phyloP scores from a whole-genome alignment of 108 stramenopile genomes.

The Asterionellopsis glacialis region DNA sequence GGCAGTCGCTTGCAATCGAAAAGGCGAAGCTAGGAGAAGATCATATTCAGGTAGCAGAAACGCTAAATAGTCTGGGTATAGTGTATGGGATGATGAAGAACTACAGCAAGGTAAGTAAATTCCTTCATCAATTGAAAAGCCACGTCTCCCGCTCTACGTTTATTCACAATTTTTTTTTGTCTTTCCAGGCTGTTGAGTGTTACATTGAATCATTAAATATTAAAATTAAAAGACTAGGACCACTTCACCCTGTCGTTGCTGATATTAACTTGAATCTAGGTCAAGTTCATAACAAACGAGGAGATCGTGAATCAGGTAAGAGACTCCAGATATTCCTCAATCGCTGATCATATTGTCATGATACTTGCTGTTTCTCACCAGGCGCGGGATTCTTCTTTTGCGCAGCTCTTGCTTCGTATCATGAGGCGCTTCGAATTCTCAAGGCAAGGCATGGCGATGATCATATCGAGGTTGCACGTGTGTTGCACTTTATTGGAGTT shows the following conservation, averaged over 20 bases:
- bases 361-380: neutral
- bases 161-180: neutral
- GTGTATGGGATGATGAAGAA: slow-evolving; percentile 12
- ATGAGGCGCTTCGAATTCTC: slow-evolving; percentile 13
- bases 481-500: slow-evolving; percentile 13
- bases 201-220: slow-evolving; percentile 7
- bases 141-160: too few species aligned
- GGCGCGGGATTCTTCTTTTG: neutral
- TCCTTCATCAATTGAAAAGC: neutral
- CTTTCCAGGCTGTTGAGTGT: slow-evolving; percentile 6
- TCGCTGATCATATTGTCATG: neutral
- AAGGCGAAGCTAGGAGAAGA: slow-evolving; percentile 6
- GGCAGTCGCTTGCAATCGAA: slow-evolving; percentile 1
- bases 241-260: slow-evolving; percentile 3
- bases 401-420: slow-evolving; percentile 5
- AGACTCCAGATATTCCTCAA: neutral
- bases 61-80: slow-evolving; percentile 4
- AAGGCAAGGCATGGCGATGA: slow-evolving; percentile 7
- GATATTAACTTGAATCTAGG: slow-evolving; percentile 5
- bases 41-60: slow-evolving; percentile 1
- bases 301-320: slow-evolving; percentile 3
- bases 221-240: slow-evolving; percentile 1
- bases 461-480: slow-evolving; percentile 12
- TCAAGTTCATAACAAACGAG: slow-evolving; percentile 10
- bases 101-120: slow-evolving; percentile 1